These are phyloP conservation scores for Lentinus brumalis DNA, from an alignment of 768 basidiomycete genomes.

Conservation along the genomic window DNA sequence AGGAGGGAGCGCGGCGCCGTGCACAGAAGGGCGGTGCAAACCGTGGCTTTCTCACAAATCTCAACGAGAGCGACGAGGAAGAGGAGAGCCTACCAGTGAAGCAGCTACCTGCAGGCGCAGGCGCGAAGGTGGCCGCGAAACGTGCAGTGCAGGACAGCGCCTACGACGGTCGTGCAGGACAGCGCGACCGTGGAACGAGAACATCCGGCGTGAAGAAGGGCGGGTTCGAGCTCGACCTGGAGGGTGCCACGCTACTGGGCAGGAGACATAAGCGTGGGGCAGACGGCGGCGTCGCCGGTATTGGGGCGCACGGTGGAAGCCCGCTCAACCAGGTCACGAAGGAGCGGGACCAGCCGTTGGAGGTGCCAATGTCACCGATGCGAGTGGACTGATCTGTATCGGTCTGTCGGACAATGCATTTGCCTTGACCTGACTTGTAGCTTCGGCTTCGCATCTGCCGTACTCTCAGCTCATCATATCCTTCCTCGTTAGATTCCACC, in stretches of 20 bases:
- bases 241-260: conserved; percentile 84
- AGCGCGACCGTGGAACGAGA: conserved; percentile 54
- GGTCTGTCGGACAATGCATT: background rate
- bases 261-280: conserved; percentile 53
- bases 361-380: conserved; percentile 24
- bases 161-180: conserved; percentile 73
- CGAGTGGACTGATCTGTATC: conserved; percentile 16
- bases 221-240: conserved; percentile 82
- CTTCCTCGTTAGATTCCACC: background rate
- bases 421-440: background rate
- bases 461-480: background rate
- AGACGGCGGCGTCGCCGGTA: conserved; percentile 6
- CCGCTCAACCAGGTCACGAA: conserved; percentile 13
- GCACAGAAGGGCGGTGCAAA: conserved; percentile 86
- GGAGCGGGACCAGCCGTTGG: conserved; percentile 2
- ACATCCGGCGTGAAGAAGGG: conserved; percentile 27
- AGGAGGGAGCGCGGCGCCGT: conserved; percentile 87
- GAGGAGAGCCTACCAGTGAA: conserved; percentile 48
- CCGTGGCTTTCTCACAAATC: conserved; percentile 75
- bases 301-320: conserved; percentile 12
- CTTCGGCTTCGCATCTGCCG: background rate
- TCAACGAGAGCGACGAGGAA: conserved; percentile 92
- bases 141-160: conserved; percentile 26
- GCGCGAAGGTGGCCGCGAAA: conserved; percentile 31
- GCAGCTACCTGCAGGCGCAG: conserved; percentile 33